These are phyloP conservation scores for Coniella vitis DNA, from an alignment of 2,329 filamentous ascomycete genomes.

Conservation along the genomic window DNA sequence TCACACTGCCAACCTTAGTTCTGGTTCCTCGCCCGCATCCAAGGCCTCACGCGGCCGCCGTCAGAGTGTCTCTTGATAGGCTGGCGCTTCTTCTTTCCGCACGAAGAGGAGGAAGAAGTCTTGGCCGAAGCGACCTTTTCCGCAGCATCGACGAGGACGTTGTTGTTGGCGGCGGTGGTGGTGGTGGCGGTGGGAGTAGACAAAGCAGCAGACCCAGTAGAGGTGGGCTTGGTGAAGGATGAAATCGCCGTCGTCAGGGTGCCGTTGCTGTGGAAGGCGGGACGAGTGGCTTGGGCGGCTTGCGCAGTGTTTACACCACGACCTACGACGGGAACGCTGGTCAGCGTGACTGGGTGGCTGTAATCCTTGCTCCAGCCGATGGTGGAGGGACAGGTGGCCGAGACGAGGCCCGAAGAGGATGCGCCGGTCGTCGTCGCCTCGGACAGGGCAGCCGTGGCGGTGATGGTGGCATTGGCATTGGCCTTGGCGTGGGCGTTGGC, in stretches of 20 bases:
- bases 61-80: conserved; percentile 12
- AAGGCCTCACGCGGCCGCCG: background rate
- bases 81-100: conserved; percentile 12
- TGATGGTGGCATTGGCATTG: background rate
- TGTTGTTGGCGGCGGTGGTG: background rate
- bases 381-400: conserved; percentile 13
- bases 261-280: background rate
- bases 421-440: conserved; percentile 1
- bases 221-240: too few species aligned
- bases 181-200: background rate
- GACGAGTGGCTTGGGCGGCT: background rate
- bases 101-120: background rate
- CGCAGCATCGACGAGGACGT: background rate
- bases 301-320: conserved; percentile 4
- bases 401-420: conserved; percentile 3
- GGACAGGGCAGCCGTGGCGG: background rate
- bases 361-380: conserved; percentile 14
- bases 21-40: background rate
- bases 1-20: too few species aligned
- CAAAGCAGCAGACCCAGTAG: background rate
- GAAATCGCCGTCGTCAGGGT: background rate
- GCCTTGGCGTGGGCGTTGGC: background rate
- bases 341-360: conserved; percentile 15
- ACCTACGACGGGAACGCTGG: conserved; percentile 11
- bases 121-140: background rate